Conservation (phyloP, 2,329 filamentous ascomycete species). For the Domatiomyces catenatus region DNA sequence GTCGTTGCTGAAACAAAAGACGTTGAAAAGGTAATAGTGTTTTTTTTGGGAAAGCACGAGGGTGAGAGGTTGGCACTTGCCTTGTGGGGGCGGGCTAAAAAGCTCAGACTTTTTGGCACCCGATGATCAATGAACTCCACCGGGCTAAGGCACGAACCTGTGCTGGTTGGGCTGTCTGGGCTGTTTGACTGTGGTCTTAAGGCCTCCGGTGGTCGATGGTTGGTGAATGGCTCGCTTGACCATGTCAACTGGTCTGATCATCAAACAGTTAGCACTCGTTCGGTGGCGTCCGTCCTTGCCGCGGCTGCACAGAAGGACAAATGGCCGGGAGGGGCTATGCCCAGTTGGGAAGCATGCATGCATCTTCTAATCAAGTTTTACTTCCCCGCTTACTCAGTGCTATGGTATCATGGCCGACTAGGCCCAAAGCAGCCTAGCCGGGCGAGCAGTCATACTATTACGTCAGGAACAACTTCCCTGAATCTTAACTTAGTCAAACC, state of each 20-base stretch:
- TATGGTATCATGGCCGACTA: no score
- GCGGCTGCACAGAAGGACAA: neutral
- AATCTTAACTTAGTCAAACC: no score
- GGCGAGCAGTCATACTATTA: no score
- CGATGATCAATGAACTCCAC: neutral
- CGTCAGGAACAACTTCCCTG: no score
- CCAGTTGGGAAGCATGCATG: neutral
- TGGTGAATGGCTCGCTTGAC: no score
- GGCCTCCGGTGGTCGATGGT: no score
- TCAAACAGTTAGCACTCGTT: neutral
- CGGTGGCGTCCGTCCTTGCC: neutral
- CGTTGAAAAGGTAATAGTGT: neutral
- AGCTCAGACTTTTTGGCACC: neutral
- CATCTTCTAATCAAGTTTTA: neutral
- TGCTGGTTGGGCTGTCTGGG: neutral
- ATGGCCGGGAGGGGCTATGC: neutral
- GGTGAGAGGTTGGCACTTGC: neutral
- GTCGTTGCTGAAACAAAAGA: neutral
- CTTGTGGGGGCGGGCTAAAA: neutral
- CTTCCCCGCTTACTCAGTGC: neutral
- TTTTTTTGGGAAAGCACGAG: neutral
- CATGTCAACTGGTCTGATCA: no score
- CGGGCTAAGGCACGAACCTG: no score
- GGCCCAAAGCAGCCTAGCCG: no score
- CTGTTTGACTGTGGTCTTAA: no score